Conservation (phyloP, 768 basidiomycete species). For the Auriscalpium microsporum region DNA sequence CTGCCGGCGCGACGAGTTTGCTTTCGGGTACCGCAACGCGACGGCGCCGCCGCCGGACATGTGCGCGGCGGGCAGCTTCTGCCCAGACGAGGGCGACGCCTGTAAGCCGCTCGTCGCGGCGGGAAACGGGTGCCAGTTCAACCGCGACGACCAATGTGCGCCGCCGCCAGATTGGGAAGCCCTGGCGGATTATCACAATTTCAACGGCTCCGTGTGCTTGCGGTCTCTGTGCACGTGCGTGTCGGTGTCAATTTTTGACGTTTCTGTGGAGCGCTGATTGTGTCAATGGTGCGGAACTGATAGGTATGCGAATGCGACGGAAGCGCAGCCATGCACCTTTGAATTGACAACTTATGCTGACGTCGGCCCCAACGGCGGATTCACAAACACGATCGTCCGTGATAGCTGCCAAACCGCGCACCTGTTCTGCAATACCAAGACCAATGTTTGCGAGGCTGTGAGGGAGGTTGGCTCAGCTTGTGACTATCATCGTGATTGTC, state of each 20-base stretch:
- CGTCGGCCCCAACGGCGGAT: constrained; percentile 6
- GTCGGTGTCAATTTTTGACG: background rate
- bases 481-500: constrained; percentile 13
- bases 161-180: constrained; percentile 1
- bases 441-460: constrained; percentile 6
- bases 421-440: constrained; percentile 10
- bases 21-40: constrained; percentile 3
- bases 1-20: constrained; percentile 13
- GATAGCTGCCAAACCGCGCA: constrained; percentile 13
- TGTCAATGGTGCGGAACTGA: background rate
- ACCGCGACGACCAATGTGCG: constrained; percentile 14
- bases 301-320: constrained; percentile 32
- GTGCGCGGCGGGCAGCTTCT: constrained; percentile 10
- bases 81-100: constrained; percentile 12
- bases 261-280: background rate
- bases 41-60: constrained; percentile 2
- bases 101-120: constrained; percentile 8
- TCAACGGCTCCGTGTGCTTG: constrained; percentile 8
- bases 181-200: constrained; percentile 5
- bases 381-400: constrained; percentile 9
- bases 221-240: constrained; percentile 12
- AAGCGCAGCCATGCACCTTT: constrained; percentile 29
- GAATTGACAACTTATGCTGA: constrained; percentile 31
- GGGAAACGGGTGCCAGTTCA: constrained; percentile 12
- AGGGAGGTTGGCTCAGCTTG: constrained; percentile 5